Evolutionary conservation across 805 yeast species (phyloP), one percentile per base, ranked within the genome.

Genomic region (Torulaspora microellipsoides): DNA sequence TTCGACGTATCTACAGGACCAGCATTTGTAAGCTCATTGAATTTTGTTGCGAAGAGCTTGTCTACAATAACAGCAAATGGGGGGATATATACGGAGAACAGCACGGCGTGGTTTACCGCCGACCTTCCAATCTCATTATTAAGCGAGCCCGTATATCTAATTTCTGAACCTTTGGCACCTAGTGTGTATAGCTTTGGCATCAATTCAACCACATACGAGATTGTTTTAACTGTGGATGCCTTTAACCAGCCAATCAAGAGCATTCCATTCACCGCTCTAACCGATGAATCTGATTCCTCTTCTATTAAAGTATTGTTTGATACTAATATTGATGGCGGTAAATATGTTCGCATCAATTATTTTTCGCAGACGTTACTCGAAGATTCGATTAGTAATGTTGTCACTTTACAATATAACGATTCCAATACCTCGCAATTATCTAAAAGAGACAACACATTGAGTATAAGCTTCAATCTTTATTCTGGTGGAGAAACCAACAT

Each of bases 301-400:
- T 32, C 48, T 8, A 52, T 60, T 23, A 42, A 43, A 31, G 40
- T 58, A 20, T 37, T 41, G 5, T 46, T 62, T 30, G 41, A 43
- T 17, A 47, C 64, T 3, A 55, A 45, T n/a, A 38, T 60, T 27
- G 53, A 55, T 30, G 66, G 64, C 32, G 64, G 67, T 25, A 48
- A 52, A 31, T 56, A 51, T 29, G 33, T 61, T 13, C 60, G 64
- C 38, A 49, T 61, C 27, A 47, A 42, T 3, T 62, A 58, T 40
- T 53, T 27, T 34, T 50, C 63, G 11, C 34, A 51, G 9, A 34
- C 50, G n/a, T 37, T 54, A 14, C 12, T 32, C 3, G 32, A 40
- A 8, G 25, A 41, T n/a, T 32, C 46, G 4, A 50, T 60, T 13
- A 49, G 50, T 0, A 58, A 51, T 30, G 38, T 42, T 7, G 15